A percentile compares a stretch with the other conserved stretches of the same genome.
Evolutionary conservation across 169 alveolate genomes (phyloP).

Genomic region (Eimeria zaria): DNA sequence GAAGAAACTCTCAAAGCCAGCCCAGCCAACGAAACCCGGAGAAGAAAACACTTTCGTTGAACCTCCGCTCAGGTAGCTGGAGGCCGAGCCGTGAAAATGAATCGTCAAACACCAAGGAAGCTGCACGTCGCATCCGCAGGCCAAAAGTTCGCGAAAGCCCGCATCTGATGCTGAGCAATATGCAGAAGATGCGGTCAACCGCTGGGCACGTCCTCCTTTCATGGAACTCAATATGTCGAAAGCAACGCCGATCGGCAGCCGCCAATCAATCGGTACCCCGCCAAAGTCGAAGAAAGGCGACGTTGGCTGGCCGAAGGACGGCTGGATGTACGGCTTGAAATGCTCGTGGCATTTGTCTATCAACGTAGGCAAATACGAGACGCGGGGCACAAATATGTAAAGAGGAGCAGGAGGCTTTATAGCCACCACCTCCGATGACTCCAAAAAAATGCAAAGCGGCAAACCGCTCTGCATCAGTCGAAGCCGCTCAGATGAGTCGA

Average conservation of each 20-base stretch:
- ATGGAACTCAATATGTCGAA: constrained; percentile 65
- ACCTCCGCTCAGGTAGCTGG: constrained; percentile 70
- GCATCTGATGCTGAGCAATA: background rate
- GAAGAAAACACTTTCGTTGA: constrained; percentile 22
- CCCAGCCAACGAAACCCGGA: constrained; percentile 78
- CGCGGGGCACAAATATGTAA: constrained; percentile 67
- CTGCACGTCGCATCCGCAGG: constrained; percentile 66
- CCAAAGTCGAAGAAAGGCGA: constrained; percentile 79
- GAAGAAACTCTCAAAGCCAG: constrained; percentile 73
- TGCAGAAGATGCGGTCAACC: background rate
- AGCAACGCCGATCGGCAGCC: constrained; percentile 80
- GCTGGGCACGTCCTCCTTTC: constrained; percentile 28
- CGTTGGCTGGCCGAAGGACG: constrained; percentile 66
- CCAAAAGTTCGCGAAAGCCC: constrained; percentile 50
- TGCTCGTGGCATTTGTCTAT: constrained; percentile 70
- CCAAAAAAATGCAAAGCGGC: constrained; percentile 78
- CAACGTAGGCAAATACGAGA: constrained; percentile 73
- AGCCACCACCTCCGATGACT: constrained; percentile 78
- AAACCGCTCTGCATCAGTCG: constrained; percentile 73
- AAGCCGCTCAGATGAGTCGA: constrained; percentile 69
- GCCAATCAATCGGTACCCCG: constrained; percentile 80
- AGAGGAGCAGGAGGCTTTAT: constrained; percentile 80
- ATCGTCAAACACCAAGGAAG: constrained; percentile 79
- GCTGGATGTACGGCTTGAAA: constrained; percentile 75
- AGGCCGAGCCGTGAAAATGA: constrained; percentile 70